Base-by-base conservation (phyloP, 2,329 filamentous ascomycete genomes). In the Penicillium sp. region DNA sequence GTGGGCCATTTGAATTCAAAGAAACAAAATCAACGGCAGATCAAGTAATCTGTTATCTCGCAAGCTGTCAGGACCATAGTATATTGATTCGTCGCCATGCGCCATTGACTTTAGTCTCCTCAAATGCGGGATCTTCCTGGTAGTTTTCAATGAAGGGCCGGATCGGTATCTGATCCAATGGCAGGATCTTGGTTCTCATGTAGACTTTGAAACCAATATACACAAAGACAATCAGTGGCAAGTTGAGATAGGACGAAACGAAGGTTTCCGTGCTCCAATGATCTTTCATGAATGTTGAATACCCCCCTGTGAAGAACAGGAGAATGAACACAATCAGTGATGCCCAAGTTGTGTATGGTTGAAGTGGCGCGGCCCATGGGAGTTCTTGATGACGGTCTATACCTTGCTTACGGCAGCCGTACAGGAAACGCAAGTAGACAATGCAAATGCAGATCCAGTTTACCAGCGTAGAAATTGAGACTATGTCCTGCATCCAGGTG, bases 271-370 rank as follows among this genome's bases (percentile, higher is more conserved):
- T 80, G 31, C 21, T 51, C 64, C 64, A 67, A 15, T 59, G 47
- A 0, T 59, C 58, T 5, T 61, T 53, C 29, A 66, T 59, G 23
- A 67, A 68, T 0, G 60, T 63, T 10, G 83, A 78, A 68, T 88
- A 90, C 0, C 86, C 87, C 56, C 87, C 87, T 48, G 87, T 85
- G 4, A 90, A 69, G 9, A 81, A 84, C 2, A 90, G 72, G n/a
- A 89, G 65, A 3, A 70, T 61, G 34, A 88, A 79, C 18, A 85
- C 60, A 16, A 79, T 61, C 2, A 88, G 78, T 6, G 79, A 75
- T 33, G 77, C 68, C 69, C 79, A 89, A 0, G 85, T 79, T 1
- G 79, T 80, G 64, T 85, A 88, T 0, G 86, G 81, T 59, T 83
- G 80, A 5, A 82, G 65, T 3, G 66, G 66, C 12, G 75, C 77